Conservation (phyloP, 1,284 basidiomycete species). For the Cryptococcus hybrid region DNA sequence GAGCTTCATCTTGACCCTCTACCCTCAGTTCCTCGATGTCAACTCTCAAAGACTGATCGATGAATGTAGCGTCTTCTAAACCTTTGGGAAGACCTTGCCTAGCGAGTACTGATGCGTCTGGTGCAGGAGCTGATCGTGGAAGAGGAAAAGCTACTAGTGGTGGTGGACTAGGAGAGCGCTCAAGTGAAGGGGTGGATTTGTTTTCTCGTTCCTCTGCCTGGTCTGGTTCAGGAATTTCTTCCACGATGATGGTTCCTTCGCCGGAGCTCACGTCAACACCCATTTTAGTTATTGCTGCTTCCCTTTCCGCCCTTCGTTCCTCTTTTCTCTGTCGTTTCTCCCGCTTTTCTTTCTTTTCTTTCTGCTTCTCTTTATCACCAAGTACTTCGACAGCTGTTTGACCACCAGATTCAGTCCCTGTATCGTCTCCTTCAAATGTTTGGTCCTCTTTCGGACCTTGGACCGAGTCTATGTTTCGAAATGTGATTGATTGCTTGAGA, state of each 20-base stretch:
- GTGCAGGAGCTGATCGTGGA: slow-evolving; percentile 66
- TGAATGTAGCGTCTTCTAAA: slow-evolving; percentile 66
- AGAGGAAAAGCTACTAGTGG: slow-evolving; percentile 61
- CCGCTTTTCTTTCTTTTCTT: slow-evolving; percentile 24
- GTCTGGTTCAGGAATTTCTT: no score
- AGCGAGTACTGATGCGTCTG: slow-evolving; percentile 65
- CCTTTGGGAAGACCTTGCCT: slow-evolving; percentile 75
- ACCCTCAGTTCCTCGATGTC: slow-evolving; percentile 53
- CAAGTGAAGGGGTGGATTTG: slow-evolving; percentile 10
- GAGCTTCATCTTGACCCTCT: slow-evolving; percentile 50
- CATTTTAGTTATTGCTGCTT: slow-evolving; percentile 9
- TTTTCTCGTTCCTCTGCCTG: background rate
- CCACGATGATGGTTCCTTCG: no score
- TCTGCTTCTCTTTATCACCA: slow-evolving; percentile 17
- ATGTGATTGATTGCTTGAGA: slow-evolving; percentile 2
- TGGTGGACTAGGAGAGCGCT: slow-evolving; percentile 21
- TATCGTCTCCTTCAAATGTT: no score
- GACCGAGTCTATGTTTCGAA: slow-evolving; percentile 6
- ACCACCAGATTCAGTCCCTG: slow-evolving; percentile 16
- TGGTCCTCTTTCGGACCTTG: background rate
- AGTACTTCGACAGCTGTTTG: slow-evolving; percentile 23
- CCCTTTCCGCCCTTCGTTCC: slow-evolving; percentile 15
- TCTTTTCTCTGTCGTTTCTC: slow-evolving; percentile 17
- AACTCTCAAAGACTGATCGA: slow-evolving; percentile 60
- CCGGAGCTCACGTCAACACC: no score